Conservation (phyloP, 2,329 filamentous ascomycete genomes). For the Trichoderma pleuroti region DNA sequence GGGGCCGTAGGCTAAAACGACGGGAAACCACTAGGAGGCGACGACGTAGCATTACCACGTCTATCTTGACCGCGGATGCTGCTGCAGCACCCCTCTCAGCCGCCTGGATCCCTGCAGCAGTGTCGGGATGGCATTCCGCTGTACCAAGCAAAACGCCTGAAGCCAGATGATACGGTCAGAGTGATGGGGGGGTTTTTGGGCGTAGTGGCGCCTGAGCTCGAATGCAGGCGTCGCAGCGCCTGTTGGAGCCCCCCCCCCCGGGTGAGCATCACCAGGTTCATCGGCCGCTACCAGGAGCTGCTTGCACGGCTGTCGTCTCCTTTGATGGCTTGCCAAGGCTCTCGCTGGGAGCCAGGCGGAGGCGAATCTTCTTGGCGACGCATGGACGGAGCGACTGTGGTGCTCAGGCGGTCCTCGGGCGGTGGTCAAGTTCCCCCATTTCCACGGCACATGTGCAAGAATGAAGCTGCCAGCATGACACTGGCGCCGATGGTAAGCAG, state of each 20-base stretch:
- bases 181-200: neutral
- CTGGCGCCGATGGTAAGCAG: neutral
- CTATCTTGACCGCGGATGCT: constrained; percentile 11
- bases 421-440: neutral
- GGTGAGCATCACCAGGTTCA: neutral
- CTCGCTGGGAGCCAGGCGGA: constrained; percentile 1
- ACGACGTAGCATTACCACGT: neutral
- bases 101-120: constrained; percentile 12
- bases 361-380: constrained; percentile 11
- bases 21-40: neutral
- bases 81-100: constrained; percentile 5
- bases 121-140: neutral
- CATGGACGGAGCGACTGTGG: neutral
- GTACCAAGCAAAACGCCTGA: neutral
- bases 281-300: neutral
- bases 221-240: neutral
- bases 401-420: neutral
- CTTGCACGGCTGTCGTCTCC: neutral
- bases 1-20: neutral
- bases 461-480: neutral
- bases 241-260: neutral
- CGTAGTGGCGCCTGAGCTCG: neutral
- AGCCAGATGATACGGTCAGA: neutral
- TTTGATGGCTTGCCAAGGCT: constrained; percentile 5
- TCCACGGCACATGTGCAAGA: neutral